phyloP scores from a whole-genome alignment of 2,329 filamentous ascomycete species.

The Eutypa lata region DNA sequence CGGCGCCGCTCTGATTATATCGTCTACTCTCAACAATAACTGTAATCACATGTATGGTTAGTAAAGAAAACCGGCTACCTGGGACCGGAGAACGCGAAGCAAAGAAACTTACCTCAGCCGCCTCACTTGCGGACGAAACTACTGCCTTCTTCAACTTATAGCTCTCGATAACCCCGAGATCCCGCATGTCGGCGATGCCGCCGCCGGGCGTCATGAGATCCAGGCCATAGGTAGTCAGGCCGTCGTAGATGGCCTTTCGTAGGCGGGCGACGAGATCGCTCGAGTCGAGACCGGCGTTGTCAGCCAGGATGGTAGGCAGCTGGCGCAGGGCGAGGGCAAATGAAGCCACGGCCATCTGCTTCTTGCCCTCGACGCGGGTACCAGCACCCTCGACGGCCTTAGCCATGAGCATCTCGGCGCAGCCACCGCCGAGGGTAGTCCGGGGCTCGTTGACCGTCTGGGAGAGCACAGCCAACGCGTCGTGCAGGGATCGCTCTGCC shows the following conservation, averaged over 20 bases:
- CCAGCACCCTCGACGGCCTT: constrained; percentile 94
- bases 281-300: constrained; percentile 95
- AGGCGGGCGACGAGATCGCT: constrained; percentile 89
- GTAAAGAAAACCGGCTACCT: too few relatives aligned
- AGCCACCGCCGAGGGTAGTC: constrained; percentile 91
- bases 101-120: constrained; percentile 73
- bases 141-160: constrained; percentile 99
- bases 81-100: too few relatives aligned
- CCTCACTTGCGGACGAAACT: constrained; percentile 92
- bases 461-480: constrained; percentile 91
- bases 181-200: constrained; percentile 92
- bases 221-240: constrained; percentile 86
- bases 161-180: constrained; percentile 92
- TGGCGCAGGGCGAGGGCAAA: constrained; percentile 89
- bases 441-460: constrained; percentile 94
- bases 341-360: constrained; percentile 85
- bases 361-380: constrained; percentile 94
- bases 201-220: constrained; percentile 88
- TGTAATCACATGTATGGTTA: constrained; percentile 36
- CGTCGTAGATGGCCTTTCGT: constrained; percentile 91
- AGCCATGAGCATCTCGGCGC: constrained; percentile 98
- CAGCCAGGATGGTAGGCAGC: constrained; percentile 91
- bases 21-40: constrained; percentile 90
- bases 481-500: constrained; percentile 91
- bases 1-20: constrained; percentile 94